Percentiles rank a stretch among this genome's conserved stretches.
Conservation (phyloP, 73 alveolate genomes). For the Halteria grandinella region DNA sequence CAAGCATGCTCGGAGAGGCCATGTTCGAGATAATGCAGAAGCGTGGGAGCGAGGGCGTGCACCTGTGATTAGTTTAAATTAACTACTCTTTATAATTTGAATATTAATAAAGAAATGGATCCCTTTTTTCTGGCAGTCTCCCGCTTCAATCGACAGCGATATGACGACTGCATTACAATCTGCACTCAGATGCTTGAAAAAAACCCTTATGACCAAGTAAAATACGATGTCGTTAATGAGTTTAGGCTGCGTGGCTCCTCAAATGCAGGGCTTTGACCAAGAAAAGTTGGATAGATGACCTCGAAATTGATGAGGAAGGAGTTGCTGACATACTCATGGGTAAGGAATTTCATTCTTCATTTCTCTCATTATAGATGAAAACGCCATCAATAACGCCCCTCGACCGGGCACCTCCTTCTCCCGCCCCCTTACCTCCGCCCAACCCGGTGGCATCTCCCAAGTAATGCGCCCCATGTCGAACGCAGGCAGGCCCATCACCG, state of each 20-base stretch:
- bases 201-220: slow-evolving; percentile 84
- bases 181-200: slow-evolving; percentile 85
- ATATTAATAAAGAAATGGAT: slow-evolving; percentile 93
- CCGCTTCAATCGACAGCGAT: slow-evolving; percentile 85
- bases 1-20: slow-evolving; percentile 45
- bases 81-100: too few relatives aligned
- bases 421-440: slow-evolving; percentile 79
- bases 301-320: slow-evolving; percentile 95
- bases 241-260: slow-evolving; percentile 95
- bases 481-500: slow-evolving; percentile 99
- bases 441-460: slow-evolving; percentile 66
- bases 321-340: slow-evolving; percentile 87
- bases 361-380: slow-evolving; percentile 85
- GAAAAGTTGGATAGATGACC: slow-evolving; percentile 94
- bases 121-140: slow-evolving; percentile 87
- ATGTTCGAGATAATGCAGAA: slow-evolving; percentile 39
- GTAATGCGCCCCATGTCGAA: slow-evolving; percentile 97
- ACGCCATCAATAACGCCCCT: slow-evolving; percentile 91
- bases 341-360: slow-evolving; percentile 47
- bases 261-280: slow-evolving; percentile 93
- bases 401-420: slow-evolving; percentile 98
- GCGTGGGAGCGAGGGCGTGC: slow-evolving; percentile 18
- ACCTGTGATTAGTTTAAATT: slow-evolving; percentile 10
- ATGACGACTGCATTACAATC: slow-evolving; percentile 90
- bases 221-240: neutral